phyloP scores from a whole-genome alignment of 352 stramenopile genomes.

The Phytophthora idaei region DNA sequence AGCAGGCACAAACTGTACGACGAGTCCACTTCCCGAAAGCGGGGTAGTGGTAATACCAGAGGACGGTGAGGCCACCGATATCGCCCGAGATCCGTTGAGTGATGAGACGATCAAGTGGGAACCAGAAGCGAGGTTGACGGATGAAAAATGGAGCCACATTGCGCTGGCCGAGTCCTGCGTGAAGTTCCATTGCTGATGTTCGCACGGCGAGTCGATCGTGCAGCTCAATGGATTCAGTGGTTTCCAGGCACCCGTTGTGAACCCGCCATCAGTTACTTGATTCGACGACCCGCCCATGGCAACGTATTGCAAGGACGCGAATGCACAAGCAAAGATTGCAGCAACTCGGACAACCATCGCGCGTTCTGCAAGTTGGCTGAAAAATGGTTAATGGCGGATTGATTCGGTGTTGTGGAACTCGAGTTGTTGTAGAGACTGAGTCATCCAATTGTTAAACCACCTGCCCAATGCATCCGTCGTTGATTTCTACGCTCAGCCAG shows the following conservation, averaged over 20 bases:
- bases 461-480: conserved; percentile 8
- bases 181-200: conserved; percentile 54
- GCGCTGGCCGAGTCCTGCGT: conserved; percentile 48
- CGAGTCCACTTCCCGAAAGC: conserved; percentile 40
- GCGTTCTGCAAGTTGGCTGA: neutral
- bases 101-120: conserved; percentile 48
- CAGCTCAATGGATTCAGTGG: conserved; percentile 40
- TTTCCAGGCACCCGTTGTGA: conserved; percentile 40
- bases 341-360: conserved; percentile 15
- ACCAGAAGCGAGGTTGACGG: conserved; percentile 35
- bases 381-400: conserved; percentile 16
- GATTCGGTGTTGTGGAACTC: conserved; percentile 11
- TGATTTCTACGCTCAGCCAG: conserved; percentile 10
- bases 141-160: conserved; percentile 50
- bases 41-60: conserved; percentile 36
- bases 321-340: neutral
- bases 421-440: conserved; percentile 2
- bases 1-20: conserved; percentile 52
- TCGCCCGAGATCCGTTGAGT: conserved; percentile 37
- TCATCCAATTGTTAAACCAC: conserved; percentile 4
- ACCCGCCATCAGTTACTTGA: conserved; percentile 42
- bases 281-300: conserved; percentile 1
- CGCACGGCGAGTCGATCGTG: conserved; percentile 42
- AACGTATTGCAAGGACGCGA: conserved; percentile 7
- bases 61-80: conserved; percentile 30